Evolutionary conservation across 345 rosid species (phyloP).

Genomic region (Aurinia saxatilis): DNA sequence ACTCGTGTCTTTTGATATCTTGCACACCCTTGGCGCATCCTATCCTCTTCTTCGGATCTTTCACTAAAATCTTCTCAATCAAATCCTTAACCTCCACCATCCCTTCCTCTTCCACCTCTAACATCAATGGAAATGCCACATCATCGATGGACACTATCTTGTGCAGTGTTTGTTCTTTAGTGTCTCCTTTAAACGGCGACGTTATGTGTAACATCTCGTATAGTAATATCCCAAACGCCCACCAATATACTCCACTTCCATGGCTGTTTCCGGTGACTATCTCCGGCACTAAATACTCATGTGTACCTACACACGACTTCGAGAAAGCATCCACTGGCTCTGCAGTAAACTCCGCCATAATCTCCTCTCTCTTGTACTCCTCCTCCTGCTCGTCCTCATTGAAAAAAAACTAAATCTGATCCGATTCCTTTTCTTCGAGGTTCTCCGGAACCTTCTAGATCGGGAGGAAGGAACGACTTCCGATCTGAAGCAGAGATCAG

Average conservation of each 20-base stretch:
- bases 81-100: constrained; percentile 54
- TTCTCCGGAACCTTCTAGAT: constrained; percentile 2
- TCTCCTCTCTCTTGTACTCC: constrained; percentile 26
- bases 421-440: not conserved
- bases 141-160: constrained; percentile 45
- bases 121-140: constrained; percentile 38
- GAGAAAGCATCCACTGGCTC: constrained; percentile 65
- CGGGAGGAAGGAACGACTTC: too few species aligned
- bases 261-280: constrained; percentile 68
- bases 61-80: constrained; percentile 60
- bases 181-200: constrained; percentile 77
- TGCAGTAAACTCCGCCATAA: constrained; percentile 49
- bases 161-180: constrained; percentile 65
- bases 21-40: constrained; percentile 75
- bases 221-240: constrained; percentile 79
- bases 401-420: too few species aligned
- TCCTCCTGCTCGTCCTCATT: constrained; percentile 1
- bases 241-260: constrained; percentile 95
- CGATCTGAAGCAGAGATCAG: too few species aligned
- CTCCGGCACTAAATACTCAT: constrained; percentile 94
- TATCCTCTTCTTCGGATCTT: constrained; percentile 63
- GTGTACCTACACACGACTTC: constrained; percentile 74
- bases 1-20: constrained; percentile 69
- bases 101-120: constrained; percentile 36
- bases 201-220: constrained; percentile 65